Conservation (phyloP, 2,329 filamentous ascomycete genomes). For the Thelonectria rubi region DNA sequence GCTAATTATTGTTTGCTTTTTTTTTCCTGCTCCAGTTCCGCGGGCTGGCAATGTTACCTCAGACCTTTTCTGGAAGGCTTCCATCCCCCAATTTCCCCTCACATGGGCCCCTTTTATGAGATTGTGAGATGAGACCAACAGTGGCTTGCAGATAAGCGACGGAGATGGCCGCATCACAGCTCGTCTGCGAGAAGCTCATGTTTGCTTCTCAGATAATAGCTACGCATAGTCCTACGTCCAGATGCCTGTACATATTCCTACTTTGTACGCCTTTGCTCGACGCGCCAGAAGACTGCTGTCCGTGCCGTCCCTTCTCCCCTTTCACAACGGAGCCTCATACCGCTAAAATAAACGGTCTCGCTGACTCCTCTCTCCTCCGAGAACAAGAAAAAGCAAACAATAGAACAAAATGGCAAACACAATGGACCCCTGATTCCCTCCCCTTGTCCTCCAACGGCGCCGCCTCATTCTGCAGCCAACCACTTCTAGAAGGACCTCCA, state of each 20-base stretch:
- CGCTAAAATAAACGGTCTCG: neutral
- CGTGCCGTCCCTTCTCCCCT: too few species aligned
- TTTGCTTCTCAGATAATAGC: neutral
- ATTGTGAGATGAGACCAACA: conserved; percentile 11
- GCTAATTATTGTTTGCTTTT: neutral
- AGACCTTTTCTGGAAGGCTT: conserved; percentile 36
- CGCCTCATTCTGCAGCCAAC: conserved; percentile 35
- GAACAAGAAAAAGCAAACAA: conserved; percentile 32
- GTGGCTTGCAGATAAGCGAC: conserved; percentile 42
- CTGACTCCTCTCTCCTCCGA: neutral
- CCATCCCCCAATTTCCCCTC: conserved; percentile 17
- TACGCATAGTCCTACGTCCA: neutral
- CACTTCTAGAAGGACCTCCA: conserved; percentile 27
- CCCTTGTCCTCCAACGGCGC: conserved; percentile 30
- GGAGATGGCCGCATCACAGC: conserved; percentile 35
- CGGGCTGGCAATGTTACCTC: conserved; percentile 22
- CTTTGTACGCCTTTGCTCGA: too few species aligned
- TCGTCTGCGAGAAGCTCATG: neutral
- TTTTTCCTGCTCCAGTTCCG: conserved; percentile 7
- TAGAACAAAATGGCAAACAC: conserved; percentile 1
- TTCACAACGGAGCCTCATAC: neutral
- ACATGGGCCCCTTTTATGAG: conserved; percentile 21
- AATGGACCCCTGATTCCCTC: neutral
- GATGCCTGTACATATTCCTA: too few species aligned
- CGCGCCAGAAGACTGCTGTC: too few species aligned